These are phyloP conservation scores for Scenedesmus sp. DNA, from an alignment of 163 green algal species.

Conservation along the genomic window DNA sequence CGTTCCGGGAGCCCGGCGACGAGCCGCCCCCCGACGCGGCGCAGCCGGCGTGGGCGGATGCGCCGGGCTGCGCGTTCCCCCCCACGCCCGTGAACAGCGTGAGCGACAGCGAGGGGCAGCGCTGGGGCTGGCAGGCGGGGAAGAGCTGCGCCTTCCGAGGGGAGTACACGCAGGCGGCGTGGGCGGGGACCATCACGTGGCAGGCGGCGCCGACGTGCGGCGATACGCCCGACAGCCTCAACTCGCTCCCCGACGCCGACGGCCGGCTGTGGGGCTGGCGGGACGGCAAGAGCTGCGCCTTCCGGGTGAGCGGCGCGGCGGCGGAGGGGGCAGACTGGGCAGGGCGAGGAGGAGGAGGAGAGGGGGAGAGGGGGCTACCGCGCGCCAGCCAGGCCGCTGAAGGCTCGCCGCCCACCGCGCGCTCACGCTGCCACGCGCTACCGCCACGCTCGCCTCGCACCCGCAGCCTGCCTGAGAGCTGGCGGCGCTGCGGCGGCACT, in stretches of 20 bases:
- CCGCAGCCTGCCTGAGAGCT: too few relatives aligned
- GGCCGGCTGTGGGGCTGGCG: slow-evolving; percentile 28
- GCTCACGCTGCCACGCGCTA: too few relatives aligned
- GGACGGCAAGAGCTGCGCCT: slow-evolving; percentile 22
- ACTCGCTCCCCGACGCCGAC: slow-evolving; percentile 3
- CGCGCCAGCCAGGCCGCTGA: too few relatives aligned
- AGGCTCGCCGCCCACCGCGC: too few relatives aligned
- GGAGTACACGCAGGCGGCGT: neutral
- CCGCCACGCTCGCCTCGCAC: too few relatives aligned
- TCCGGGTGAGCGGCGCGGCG: too few relatives aligned
- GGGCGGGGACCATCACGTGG: neutral
- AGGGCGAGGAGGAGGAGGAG: too few relatives aligned
- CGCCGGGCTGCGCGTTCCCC: neutral
- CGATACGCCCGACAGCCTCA: neutral
- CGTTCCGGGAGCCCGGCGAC: slow-evolving; percentile 2
- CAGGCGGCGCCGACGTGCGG: slow-evolving; percentile 5
- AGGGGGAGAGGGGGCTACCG: too few relatives aligned
- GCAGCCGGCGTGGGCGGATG: neutral
- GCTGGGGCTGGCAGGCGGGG: neutral
- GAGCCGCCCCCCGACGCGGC: neutral
- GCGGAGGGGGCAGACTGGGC: too few relatives aligned
- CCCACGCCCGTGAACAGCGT: slow-evolving; percentile 10
- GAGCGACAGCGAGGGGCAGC: neutral
- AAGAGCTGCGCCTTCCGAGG: slow-evolving; percentile 28
- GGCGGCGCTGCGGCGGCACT: too few relatives aligned